Conservation (phyloP, 1,139 yeast species). For the Candida sojae region DNA sequence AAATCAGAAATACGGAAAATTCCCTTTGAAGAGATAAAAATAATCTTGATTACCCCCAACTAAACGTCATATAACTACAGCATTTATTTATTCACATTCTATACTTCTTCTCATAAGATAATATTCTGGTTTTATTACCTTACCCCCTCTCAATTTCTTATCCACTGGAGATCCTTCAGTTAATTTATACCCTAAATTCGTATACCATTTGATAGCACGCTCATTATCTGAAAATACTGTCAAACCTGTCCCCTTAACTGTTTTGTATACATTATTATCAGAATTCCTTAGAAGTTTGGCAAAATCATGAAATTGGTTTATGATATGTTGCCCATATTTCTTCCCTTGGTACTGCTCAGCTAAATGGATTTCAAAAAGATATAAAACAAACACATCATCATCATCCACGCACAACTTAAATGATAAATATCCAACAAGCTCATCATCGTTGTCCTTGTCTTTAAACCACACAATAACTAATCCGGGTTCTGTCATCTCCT, state of each 20-base stretch:
- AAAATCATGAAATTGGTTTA: conserved; percentile 30
- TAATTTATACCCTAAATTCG: conserved; percentile 34
- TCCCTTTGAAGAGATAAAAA: no score
- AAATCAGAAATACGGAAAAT: no score
- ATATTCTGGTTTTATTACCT: conserved; percentile 40
- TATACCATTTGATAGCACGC: conserved; percentile 47
- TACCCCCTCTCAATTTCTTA: conserved; percentile 38
- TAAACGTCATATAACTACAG: no score
- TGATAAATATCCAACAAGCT: conserved; percentile 45
- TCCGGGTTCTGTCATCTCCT: conserved; percentile 49
- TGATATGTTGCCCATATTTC: conserved; percentile 35
- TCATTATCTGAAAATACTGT: conserved; percentile 55
- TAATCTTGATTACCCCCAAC: no score
- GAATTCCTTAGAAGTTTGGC: conserved; percentile 18
- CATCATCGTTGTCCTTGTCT: conserved; percentile 14
- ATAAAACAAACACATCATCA: conserved; percentile 36
- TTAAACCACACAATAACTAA: conserved; percentile 38
- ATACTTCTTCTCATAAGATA: conserved; percentile 24
- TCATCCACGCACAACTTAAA: conserved; percentile 38
- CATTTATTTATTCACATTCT: not conserved
- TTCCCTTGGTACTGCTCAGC: conserved; percentile 26
- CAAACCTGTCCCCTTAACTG: conserved; percentile 35
- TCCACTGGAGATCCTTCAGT: conserved; percentile 49
- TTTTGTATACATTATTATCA: conserved; percentile 7
- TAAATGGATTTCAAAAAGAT: conserved; percentile 58